Percentiles rank a stretch among this genome's conserved stretches.
Conservation (phyloP, 78 protist species). For the Ministeria vibrans region DNA sequence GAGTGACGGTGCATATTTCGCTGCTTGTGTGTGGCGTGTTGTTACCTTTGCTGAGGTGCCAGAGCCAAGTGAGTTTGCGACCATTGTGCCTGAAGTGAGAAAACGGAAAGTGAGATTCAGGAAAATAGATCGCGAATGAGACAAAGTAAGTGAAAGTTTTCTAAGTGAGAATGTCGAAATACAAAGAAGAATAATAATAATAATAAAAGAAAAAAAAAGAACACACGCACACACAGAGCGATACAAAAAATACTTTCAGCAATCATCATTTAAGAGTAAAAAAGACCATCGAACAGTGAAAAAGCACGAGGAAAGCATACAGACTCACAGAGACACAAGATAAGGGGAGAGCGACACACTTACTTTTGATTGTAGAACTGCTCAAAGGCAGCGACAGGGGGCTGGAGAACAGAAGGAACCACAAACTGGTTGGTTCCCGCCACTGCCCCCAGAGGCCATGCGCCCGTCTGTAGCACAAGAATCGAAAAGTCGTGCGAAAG, state of each 20-base stretch:
- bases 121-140: not conserved
- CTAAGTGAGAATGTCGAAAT: not conserved
- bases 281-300: not conserved
- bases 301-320: not conserved
- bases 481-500: conserved; percentile 63
- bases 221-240: not conserved
- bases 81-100: conserved; percentile 55
- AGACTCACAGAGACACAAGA: not conserved
- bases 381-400: not conserved
- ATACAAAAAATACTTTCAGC: not conserved
- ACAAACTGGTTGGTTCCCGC: conserved; percentile 46
- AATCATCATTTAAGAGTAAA: not conserved
- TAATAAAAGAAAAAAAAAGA: not conserved
- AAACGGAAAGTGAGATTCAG: conserved; percentile 1
- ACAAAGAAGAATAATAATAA: too few species aligned
- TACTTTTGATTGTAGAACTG: conserved; percentile 10
- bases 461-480: conserved; percentile 57
- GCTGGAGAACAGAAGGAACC: conserved; percentile 38
- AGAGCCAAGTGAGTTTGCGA: conserved; percentile 73
- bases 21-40: conserved; percentile 33
- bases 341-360: not conserved
- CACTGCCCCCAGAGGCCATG: conserved; percentile 77
- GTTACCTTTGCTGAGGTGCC: conserved; percentile 69
- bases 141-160: not conserved
- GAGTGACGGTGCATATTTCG: conserved; percentile 42